phyloP scores from a whole-genome alignment of 306 rosid species.

The Inga laurina region DNA sequence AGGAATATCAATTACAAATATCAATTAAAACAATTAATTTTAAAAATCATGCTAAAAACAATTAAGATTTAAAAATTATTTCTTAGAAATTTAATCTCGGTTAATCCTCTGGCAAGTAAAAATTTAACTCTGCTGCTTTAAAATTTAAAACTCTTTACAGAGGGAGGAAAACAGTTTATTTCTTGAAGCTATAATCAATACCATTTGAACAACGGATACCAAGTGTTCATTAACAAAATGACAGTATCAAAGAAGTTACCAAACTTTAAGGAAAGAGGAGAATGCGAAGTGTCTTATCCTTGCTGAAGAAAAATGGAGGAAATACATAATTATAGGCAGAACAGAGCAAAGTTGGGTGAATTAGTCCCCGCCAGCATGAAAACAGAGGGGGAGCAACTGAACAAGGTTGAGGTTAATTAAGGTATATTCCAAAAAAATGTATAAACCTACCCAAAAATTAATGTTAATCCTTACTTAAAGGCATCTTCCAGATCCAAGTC shows the following conservation, averaged over 20 bases:
- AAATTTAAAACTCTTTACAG: background rate
- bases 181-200: background rate
- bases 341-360: conserved; percentile 26
- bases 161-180: too few species aligned
- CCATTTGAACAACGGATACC: background rate
- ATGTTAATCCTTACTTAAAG: conserved; percentile 48
- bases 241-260: background rate
- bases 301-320: background rate
- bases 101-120: background rate
- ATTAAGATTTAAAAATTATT: too few species aligned
- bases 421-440: background rate
- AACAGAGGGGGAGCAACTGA: conserved; percentile 8
- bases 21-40: background rate
- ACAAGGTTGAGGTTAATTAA: conserved; percentile 22
- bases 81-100: too few species aligned
- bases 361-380: conserved; percentile 33
- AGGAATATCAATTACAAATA: too few species aligned
- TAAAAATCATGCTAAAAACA: background rate
- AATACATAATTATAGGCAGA: background rate
- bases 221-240: background rate
- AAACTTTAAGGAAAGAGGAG: background rate
- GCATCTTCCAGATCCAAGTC: conserved; percentile 77
- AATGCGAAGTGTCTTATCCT: background rate
- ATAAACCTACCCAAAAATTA: conserved; percentile 8
- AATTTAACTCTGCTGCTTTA: background rate